Evolutionary conservation across 495 filamentous ascomycete species (phyloP).

Genomic region (Neurospora sp.): DNA sequence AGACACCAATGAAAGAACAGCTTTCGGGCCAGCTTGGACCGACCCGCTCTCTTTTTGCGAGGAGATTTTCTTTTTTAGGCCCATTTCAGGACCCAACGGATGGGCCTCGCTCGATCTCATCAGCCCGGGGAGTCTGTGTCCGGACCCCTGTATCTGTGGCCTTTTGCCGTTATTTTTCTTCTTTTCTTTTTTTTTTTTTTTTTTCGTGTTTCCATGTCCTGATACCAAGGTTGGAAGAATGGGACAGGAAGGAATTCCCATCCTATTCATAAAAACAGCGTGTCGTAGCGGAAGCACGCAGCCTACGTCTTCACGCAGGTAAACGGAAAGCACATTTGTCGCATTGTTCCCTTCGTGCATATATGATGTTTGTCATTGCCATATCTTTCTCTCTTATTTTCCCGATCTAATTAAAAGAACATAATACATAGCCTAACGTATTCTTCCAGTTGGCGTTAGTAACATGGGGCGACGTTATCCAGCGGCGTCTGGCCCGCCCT

Average conservation of each 20-base stretch:
- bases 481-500: not conserved
- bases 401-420: not conserved
- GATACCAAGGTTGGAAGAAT: not conserved
- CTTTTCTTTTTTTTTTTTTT: not conserved
- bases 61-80: too few species aligned
- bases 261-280: not conserved
- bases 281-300: not conserved
- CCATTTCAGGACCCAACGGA: too few species aligned
- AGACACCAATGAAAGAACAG: too few species aligned
- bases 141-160: too few species aligned
- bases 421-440: not conserved
- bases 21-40: too few species aligned
- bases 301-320: not conserved
- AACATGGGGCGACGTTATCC: not conserved
- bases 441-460: not conserved
- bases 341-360: not conserved
- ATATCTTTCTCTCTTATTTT: not conserved
- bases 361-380: not conserved
- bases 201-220: not conserved
- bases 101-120: too few species aligned
- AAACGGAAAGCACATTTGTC: not conserved
- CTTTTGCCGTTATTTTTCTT: not conserved
- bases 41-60: too few species aligned
- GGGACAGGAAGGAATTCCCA: too few species aligned
- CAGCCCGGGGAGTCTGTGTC: too few species aligned